Conservation (phyloP, 139 green algal genomes). For the Tetratostichococcus sp. region DNA sequence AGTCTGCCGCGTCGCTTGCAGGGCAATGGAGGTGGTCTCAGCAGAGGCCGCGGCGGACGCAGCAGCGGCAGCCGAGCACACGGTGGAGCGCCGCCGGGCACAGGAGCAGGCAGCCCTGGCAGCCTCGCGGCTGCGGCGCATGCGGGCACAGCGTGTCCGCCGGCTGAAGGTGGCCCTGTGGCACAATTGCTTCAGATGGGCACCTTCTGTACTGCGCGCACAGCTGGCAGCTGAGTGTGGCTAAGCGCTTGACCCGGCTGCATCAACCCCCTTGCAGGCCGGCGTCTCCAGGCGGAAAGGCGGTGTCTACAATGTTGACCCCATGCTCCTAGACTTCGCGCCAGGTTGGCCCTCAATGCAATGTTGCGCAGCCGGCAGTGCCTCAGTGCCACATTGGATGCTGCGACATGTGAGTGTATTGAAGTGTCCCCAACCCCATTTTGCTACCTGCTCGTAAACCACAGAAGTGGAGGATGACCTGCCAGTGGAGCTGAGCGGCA, state of each 20-base stretch:
- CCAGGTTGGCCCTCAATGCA: too few relatives aligned
- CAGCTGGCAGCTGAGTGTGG: too few relatives aligned
- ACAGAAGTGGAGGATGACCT: background rate
- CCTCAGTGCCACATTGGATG: too few relatives aligned
- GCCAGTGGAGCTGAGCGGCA: too few relatives aligned
- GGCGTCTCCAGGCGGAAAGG: slow-evolving; percentile 5
- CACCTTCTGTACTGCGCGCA: too few relatives aligned
- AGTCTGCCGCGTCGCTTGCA: too few relatives aligned
- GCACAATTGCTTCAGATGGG: too few relatives aligned
- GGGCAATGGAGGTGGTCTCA: slow-evolving; percentile 24
- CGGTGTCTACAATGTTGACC: slow-evolving; percentile 4
- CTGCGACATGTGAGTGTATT: too few relatives aligned
- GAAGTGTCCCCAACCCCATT: too few relatives aligned
- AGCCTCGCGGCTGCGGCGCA: slow-evolving; percentile 25
- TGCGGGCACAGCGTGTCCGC: slow-evolving; percentile 32
- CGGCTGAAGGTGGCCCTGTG: slow-evolving; percentile 43
- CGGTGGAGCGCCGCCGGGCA: slow-evolving; percentile 1
- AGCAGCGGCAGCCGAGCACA: slow-evolving; percentile 1
- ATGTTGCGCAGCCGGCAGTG: too few relatives aligned
- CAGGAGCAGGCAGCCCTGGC: slow-evolving; percentile 34
- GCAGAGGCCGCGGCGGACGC: slow-evolving; percentile 24
- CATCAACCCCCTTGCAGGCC: background rate
- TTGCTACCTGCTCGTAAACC: too few relatives aligned
- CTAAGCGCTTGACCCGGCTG: too few relatives aligned
- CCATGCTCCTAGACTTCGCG: slow-evolving; percentile 1